Percentiles rank a stretch among this genome's conserved stretches.
phyloP scores from a whole-genome alignment of 352 stramenopile species.

The Phytophthora uliginosa region DNA sequence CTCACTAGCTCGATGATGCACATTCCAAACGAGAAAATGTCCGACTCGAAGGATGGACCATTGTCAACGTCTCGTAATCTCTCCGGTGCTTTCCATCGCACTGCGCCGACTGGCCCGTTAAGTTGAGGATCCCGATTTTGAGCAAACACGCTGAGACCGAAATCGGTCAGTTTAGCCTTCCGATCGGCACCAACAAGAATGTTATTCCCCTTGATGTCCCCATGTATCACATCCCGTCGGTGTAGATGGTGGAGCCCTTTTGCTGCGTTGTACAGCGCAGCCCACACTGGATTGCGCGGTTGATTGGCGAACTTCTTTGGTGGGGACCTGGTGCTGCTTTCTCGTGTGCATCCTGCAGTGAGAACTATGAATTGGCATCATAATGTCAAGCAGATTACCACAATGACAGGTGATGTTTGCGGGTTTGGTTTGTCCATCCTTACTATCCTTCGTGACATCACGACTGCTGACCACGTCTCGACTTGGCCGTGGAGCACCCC shows the following conservation, averaged over 20 bases:
- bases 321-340: background rate
- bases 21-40: slow-evolving; percentile 26
- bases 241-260: background rate
- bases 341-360: background rate
- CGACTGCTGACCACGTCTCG: background rate
- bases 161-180: slow-evolving; percentile 1
- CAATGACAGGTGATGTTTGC: background rate
- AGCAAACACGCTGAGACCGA: slow-evolving; percentile 1
- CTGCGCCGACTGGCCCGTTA: background rate
- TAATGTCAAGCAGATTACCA: background rate
- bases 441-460: background rate
- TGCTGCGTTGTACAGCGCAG: background rate
- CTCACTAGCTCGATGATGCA: slow-evolving; percentile 16
- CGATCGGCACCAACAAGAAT: background rate
- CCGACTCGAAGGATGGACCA: slow-evolving; percentile 6
- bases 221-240: background rate
- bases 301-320: background rate
- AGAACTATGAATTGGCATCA: background rate
- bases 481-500: background rate
- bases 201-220: background rate
- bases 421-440: background rate
- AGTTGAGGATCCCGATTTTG: background rate
- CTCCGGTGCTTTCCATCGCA: slow-evolving; percentile 11
- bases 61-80: slow-evolving; percentile 1
- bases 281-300: background rate